Evolutionary conservation across 169 alveolate genomes (phyloP), one percentile per base, ranked within the genome.

Genomic region (Ophryocystis elektroscirrha): DNA sequence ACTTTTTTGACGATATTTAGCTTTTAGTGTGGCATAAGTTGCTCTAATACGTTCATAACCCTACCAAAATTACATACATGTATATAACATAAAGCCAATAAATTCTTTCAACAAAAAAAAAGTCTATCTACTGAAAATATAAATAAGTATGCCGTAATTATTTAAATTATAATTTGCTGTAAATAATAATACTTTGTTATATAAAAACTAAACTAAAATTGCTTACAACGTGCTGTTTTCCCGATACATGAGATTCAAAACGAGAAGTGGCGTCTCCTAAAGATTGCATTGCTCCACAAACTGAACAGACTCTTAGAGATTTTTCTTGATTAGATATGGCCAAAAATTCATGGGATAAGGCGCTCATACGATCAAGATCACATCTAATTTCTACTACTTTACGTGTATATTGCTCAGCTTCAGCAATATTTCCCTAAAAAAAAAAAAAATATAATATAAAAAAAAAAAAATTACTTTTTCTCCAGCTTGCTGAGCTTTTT

Each of bases 141-240:
- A n/a, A n/a, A n/a, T n/a, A n/a, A n/a, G n/a, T n/a, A n/a, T n/a
- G n/a, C n/a, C n/a, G n/a, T n/a, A n/a, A n/a, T n/a, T n/a, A n/a
- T n/a, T n/a, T n/a, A n/a, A n/a, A n/a, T n/a, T n/a, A n/a, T n/a
- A n/a, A n/a, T n/a, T n/a, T n/a, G n/a, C n/a, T n/a, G n/a, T n/a
- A n/a, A n/a, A n/a, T n/a, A n/a, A n/a, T n/a, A n/a, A n/a, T n/a
- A n/a, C n/a, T n/a, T n/a, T n/a, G n/a, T n/a, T n/a, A n/a, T n/a
- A n/a, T n/a, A n/a, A n/a, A n/a, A n/a, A n/a, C n/a, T n/a, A n/a
- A n/a, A n/a, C n/a, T n/a, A n/a, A n/a, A n/a, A n/a, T n/a, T n/a
- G n/a, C n/a, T n/a, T n/a, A n/a, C 78, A 38, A 63, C 51, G 43
- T 69, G 78, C 57, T 69, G 78, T 47, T 63, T 69, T 2, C 78